These are phyloP conservation scores for Pelargonium australe DNA, from an alignment of 441 rosid species.

Conservation along the genomic window DNA sequence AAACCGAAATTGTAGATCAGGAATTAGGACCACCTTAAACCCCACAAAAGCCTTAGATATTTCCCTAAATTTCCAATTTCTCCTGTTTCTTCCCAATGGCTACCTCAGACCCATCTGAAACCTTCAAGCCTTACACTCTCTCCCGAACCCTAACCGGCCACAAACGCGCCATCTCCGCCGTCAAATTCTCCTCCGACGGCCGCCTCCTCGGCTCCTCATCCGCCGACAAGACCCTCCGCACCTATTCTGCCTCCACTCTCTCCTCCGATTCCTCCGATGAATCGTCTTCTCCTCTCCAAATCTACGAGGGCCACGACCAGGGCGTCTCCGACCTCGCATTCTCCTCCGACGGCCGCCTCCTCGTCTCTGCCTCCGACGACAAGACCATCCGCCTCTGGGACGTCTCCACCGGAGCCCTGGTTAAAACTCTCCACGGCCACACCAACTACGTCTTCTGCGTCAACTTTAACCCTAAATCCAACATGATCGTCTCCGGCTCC, in stretches of 20 bases:
- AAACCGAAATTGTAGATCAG: too few relatives aligned
- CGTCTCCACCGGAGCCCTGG: slow-evolving; percentile 47
- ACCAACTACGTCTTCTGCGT: slow-evolving; percentile 75
- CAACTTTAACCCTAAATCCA: slow-evolving; percentile 77
- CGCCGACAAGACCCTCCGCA: slow-evolving; percentile 68
- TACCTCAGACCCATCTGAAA: slow-evolving; percentile 16
- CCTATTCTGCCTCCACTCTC: slow-evolving; percentile 45
- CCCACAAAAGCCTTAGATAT: too few relatives aligned
- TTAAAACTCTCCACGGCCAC: slow-evolving; percentile 69
- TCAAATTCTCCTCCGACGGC: slow-evolving; percentile 87
- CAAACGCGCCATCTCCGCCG: slow-evolving; percentile 56
- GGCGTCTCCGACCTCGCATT: slow-evolving; percentile 86
- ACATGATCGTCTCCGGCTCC: slow-evolving; percentile 80
- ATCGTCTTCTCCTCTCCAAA: slow-evolving; percentile 42
- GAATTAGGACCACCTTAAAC: too few relatives aligned
- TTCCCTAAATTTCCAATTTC: too few relatives aligned
- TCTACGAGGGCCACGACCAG: slow-evolving; percentile 59
- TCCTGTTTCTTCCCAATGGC: too few relatives aligned
- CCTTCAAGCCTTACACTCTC: slow-evolving; percentile 47
- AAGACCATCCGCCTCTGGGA: slow-evolving; percentile 90
- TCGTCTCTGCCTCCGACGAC: slow-evolving; percentile 89
- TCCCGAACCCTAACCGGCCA: slow-evolving; percentile 64
- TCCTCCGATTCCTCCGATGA: slow-evolving; percentile 27
- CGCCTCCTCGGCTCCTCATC: slow-evolving; percentile 76
- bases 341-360: slow-evolving; percentile 78